Conservation (phyloP, 176 grass and related monocot species). For the Puya raimondii region DNA sequence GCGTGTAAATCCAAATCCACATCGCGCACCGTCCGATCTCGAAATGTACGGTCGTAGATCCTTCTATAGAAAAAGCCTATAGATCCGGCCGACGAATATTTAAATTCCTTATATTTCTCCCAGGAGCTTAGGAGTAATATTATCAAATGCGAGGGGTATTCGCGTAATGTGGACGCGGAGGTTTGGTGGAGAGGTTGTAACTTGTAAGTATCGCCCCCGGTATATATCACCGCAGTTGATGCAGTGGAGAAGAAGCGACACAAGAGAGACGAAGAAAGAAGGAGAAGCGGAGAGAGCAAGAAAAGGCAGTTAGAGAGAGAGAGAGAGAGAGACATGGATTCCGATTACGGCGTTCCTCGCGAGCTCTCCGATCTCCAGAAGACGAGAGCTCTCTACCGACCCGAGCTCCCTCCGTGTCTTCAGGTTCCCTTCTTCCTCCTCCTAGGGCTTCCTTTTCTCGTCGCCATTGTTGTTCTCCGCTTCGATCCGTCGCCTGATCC, state of each 20-base stretch:
- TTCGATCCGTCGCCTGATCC: conserved; percentile 1
- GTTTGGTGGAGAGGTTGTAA: background rate
- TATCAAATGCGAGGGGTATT: background rate
- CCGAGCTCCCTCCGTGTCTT: conserved; percentile 84
- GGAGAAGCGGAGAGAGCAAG: conserved; percentile 7
- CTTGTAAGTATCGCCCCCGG: background rate
- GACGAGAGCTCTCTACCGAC: conserved; percentile 65
- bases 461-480: conserved; percentile 26
- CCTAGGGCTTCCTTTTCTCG: background rate
- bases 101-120: too few relatives aligned
- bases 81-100: too few relatives aligned
- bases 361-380: conserved; percentile 88
- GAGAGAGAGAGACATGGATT: conserved; percentile 44
- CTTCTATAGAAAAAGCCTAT: too few relatives aligned
- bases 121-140: too few relatives aligned
- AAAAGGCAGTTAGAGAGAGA: background rate
- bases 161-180: background rate
- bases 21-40: too few relatives aligned
- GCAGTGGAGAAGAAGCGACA: background rate
- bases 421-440: conserved; percentile 34
- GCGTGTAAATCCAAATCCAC: too few relatives aligned
- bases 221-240: background rate
- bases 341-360: conserved; percentile 82
- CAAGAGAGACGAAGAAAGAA: background rate
- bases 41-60: too few relatives aligned